Conservation (phyloP, 257 asterid genomes). For the Petrea volubilis region DNA sequence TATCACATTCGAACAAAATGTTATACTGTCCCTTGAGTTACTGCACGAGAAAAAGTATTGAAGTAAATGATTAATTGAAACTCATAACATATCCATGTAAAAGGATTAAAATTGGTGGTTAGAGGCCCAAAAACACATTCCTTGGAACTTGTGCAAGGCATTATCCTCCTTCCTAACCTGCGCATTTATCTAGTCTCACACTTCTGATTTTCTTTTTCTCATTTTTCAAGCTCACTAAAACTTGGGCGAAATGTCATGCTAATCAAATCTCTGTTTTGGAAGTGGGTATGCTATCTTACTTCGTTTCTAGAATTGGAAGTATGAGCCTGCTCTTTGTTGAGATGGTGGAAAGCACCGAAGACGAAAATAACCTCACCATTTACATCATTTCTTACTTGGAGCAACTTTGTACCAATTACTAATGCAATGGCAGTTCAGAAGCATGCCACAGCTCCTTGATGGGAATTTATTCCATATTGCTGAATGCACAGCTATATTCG, state of each 20-base stretch:
- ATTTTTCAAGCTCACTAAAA: not conserved
- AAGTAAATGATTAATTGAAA: not conserved
- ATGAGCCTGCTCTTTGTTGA: too few species aligned
- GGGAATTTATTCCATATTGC: too few species aligned
- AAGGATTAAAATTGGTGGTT: not conserved
- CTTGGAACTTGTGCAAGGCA: not conserved
- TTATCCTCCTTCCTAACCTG: not conserved
- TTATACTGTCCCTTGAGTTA: not conserved
- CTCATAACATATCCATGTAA: not conserved
- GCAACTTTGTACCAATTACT: too few species aligned
- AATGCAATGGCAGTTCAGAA: too few species aligned
- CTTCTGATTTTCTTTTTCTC: not conserved
- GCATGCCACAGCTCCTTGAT: too few species aligned
- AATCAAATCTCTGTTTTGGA: too few species aligned
- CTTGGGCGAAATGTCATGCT: not conserved
- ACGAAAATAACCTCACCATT: too few species aligned
- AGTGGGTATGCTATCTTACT: too few species aligned
- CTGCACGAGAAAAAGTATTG: not conserved
- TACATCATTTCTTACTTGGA: too few species aligned
- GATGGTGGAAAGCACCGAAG: too few species aligned
- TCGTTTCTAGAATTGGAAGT: too few species aligned
- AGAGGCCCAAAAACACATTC: not conserved
- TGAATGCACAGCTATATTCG: too few species aligned
- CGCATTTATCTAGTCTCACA: not conserved
- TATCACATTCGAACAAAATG: not conserved